Base-by-base conservation (phyloP, 805 yeast genomes). In the Danielozyma ontarioensis region DNA sequence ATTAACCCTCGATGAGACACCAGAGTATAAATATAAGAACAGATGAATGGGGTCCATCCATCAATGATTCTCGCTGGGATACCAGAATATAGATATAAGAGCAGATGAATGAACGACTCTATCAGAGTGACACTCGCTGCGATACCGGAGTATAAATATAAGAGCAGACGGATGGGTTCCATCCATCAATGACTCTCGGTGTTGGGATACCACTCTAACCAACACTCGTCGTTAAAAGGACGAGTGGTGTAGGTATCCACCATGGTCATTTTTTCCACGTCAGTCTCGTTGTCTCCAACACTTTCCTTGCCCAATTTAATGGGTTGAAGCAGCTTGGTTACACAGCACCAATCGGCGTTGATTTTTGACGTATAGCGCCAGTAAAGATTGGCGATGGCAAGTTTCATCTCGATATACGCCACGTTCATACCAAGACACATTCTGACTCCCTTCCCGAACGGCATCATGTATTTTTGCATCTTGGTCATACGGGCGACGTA, bases 341-440 rank as follows among this genome's bases (percentile, higher is more conserved):
- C 42, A 2, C 44, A 40, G 41, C 77, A 70, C 79, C 79, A 73
- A 28, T 64, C 62, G 2, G 45, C 22, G 31, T 70, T 60, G 6
- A 74, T 49, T 11, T 42, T 37, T 16, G 76, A 65, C 8, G 41
- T 34, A 42, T 50, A 76, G 31, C 72, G 64, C 66, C 74, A 70
- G 46, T 78, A 73, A 13, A 82, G 51, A 37, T 69, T 68, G 7
- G 78, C 74, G 18, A 76, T 47, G 10, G 72, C 68, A 27, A 78
- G 46, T 49, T 80, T 81, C 65, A 81, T 78, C 48, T 80, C 88
- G 27, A 74, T 72, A 13, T 73, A 54, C 0, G 88, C 88, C 26
- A 82, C 51, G 48, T 81, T 68, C 76, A 77, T 71, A 1, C 90
- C 89, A 34, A 80, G 59, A 47, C 90, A 82, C 87, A 80, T 80